Evolutionary conservation across 2,329 filamentous ascomycete genomes (phyloP).

Genomic region (Cyclaneusma minus): DNA sequence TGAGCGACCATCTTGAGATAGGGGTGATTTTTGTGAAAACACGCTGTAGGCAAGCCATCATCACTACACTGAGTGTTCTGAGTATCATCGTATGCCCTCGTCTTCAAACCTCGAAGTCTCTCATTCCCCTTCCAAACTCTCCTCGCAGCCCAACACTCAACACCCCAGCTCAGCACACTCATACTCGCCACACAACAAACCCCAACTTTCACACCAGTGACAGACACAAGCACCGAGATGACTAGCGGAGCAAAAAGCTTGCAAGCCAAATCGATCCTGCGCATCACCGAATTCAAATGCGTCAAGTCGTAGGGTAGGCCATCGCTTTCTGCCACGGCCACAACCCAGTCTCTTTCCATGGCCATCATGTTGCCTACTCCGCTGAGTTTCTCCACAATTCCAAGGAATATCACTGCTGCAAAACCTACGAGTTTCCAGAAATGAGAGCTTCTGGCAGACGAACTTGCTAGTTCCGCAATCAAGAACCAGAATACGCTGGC

Average conservation of each 20-base stretch:
- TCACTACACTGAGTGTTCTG: no score
- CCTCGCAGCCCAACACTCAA: constrained; percentile 24
- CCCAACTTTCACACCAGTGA: constrained; percentile 25
- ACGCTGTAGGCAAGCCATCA: no score
- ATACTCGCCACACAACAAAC: constrained; percentile 28
- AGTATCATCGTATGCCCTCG: no score
- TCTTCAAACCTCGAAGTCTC: constrained; percentile 16
- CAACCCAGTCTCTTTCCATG: constrained; percentile 31
- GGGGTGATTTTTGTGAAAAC: no score
- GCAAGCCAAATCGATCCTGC: constrained; percentile 39
- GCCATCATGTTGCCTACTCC: constrained; percentile 26
- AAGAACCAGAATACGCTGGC: constrained; percentile 25
- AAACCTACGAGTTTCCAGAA: constrained; percentile 16
- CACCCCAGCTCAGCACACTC: constrained; percentile 24
- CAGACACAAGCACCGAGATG: constrained; percentile 29
- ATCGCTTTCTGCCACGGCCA: constrained; percentile 19
- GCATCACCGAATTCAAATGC: constrained; percentile 32
- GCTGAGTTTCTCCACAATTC: constrained; percentile 25
- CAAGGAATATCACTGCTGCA: constrained; percentile 20
- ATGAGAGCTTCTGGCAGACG: constrained; percentile 9
- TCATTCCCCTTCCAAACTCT: constrained; percentile 23
- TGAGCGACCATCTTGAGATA: constrained; percentile 2
- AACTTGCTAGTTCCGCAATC: constrained; percentile 17
- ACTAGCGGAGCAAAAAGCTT: constrained; percentile 37
- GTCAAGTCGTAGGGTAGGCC: constrained; percentile 22